Conservation (phyloP, 1,284 basidiomycete genomes). For the Phellopilus nigrolimitatus region DNA sequence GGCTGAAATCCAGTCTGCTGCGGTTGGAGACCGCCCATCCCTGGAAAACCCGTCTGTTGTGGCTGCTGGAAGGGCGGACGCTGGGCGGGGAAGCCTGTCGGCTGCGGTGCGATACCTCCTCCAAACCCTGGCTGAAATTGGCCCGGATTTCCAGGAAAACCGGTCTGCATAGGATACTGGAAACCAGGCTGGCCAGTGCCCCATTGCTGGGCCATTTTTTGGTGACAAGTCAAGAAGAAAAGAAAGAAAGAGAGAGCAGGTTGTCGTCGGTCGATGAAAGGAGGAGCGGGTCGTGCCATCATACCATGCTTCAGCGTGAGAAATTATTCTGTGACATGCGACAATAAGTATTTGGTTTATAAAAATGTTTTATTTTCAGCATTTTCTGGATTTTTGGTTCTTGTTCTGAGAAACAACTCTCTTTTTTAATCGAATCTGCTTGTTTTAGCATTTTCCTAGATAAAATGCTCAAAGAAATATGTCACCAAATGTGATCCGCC, state of each 20-base stretch:
- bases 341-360: no score
- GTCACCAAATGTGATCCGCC: no score
- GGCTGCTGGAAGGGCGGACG: conserved; percentile 36
- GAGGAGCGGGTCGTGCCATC: no score
- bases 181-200: conserved; percentile 54
- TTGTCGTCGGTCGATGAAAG: no score
- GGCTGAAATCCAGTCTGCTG: conserved; percentile 36
- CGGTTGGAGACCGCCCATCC: conserved; percentile 25
- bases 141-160: conserved; percentile 44
- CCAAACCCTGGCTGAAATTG: conserved; percentile 31
- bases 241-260: not conserved
- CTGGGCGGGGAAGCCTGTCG: conserved; percentile 36
- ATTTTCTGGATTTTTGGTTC: no score
- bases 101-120: conserved; percentile 37
- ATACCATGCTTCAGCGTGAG: no score
- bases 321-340: no score
- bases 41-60: conserved; percentile 43
- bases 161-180: conserved; percentile 56
- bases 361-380: no score
- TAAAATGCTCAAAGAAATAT: no score
- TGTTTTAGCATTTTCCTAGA: no score
- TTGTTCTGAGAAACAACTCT: no score
- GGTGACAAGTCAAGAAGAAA: not conserved
- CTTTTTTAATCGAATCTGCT: no score
- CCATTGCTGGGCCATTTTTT: conserved; percentile 53